Evolutionary conservation across 179 eudicot species (phyloP), one percentile per base, ranked within the genome.

Genomic region (Gypsophila paniculata): DNA sequence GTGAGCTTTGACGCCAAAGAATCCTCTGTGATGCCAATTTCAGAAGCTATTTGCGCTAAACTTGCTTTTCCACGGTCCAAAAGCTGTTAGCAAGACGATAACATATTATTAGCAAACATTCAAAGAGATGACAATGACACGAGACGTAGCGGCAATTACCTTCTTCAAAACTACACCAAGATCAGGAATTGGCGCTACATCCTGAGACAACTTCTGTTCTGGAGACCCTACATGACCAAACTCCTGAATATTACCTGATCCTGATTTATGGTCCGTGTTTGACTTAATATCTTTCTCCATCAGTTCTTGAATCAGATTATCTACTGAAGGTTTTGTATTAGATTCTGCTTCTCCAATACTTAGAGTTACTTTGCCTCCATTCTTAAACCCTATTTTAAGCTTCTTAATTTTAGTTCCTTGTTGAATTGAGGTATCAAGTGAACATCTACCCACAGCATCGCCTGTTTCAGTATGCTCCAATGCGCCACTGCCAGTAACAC

Each of bases 51-150:
- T 78, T 87, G 91, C 62, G 78, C 76, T 81, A 89, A 70, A 70
- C 75, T 78, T 58, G 88, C 89, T 83, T 90, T 88, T 71, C 91
- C 91, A 61, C 82, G 82, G 65, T 91, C 91, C 77, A 88, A 76
- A 61, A 94, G 81, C 97, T 91, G 85, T 75, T 80, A 65, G 49
- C 42, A 64, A 61, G 5, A 73, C 51, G 68, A 29, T 7, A 36
- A 13, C 48, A 49, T 46, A 12, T 66, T 46, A 77, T 17, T 12
- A 44, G 26, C 14, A 75, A 23, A n/a, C 39, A 49, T 42, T 23
- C 22, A 34, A 66, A 36, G 11, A 61, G 42, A 38, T 42, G 57
- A 53, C 12, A 67, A 29, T 17, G 52, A 46, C 18, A 34, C 11
- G 21, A 34, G 65, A 3, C 7, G 23, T 7, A 13, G 23, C 18